Conservation (phyloP, 228 moss, liverwort and hornwort species). For the Sphagnum fallax region DNA sequence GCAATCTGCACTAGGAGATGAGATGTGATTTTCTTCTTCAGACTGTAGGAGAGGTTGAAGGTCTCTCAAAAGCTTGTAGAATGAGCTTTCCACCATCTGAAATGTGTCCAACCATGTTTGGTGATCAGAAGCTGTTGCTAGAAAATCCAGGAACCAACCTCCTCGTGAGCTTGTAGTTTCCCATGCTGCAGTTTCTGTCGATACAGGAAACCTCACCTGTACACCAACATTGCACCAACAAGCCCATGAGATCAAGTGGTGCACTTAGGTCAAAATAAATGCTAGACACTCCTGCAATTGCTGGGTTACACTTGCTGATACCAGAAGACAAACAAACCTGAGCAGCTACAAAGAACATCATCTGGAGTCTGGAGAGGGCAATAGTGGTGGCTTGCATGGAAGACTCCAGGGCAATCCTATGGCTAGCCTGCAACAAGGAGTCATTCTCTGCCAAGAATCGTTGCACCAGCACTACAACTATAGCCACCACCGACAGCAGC, state of each 20-base stretch:
- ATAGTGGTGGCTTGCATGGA: slow-evolving; percentile 1
- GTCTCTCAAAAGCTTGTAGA: not conserved
- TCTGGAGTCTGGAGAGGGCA: slow-evolving; percentile 1
- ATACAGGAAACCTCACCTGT: not conserved
- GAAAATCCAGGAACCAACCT: slow-evolving; percentile 1
- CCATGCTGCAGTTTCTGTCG: not conserved
- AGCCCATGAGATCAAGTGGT: no score
- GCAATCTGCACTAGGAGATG: not conserved
- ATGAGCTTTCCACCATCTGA: not conserved
- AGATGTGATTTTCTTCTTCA: not conserved
- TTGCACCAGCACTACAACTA: not conserved
- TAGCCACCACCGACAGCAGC: slow-evolving; percentile 2
- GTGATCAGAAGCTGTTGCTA: not conserved
- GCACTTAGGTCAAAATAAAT: no score
- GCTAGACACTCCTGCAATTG: no score
- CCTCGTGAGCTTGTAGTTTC: not conserved
- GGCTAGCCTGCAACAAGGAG: not conserved
- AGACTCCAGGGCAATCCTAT: not conserved
- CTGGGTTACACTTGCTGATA: no score
- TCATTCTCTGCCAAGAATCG: not conserved
- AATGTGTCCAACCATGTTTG: not conserved
- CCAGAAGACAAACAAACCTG: not conserved
- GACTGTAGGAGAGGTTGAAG: not conserved
- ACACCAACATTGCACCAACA: not conserved
- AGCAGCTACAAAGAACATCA: slow-evolving; percentile 4